Evolutionary conservation across 306 rosid genomes (phyloP).

Genomic region (Gleditsia sinensis): DNA sequence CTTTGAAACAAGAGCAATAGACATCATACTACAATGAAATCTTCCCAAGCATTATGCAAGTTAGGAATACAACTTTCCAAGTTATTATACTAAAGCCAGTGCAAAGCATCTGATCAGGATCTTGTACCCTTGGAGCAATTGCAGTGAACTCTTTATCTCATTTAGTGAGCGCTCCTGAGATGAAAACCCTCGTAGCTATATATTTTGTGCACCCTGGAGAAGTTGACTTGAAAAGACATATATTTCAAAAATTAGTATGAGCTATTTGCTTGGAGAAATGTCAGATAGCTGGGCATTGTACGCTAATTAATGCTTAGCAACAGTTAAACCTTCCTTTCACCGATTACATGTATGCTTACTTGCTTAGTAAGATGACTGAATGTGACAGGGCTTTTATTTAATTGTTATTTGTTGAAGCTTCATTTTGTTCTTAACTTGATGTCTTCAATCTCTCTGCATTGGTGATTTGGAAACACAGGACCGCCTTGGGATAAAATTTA

Average conservation of each 20-base stretch:
- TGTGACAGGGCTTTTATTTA: background rate
- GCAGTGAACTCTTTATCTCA: too few species aligned
- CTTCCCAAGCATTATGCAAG: background rate
- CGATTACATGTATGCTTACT: background rate
- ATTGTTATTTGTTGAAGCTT: background rate
- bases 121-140: constrained; percentile 8
- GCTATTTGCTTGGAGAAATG: too few species aligned
- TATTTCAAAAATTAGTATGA: too few species aligned
- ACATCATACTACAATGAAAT: background rate
- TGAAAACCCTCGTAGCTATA: background rate
- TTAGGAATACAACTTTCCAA: background rate
- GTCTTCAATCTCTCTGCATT: background rate
- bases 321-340: too few species aligned
- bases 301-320: too few species aligned
- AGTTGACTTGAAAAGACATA: too few species aligned
- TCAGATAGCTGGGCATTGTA: too few species aligned
- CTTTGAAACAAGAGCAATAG: background rate
- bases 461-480: background rate
- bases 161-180: background rate
- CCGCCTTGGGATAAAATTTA: background rate
- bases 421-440: background rate
- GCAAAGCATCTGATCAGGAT: background rate
- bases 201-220: too few species aligned
- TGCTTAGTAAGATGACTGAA: background rate
- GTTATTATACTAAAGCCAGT: too few species aligned